These are phyloP conservation scores for Arbutus unedo DNA, from an alignment of 148 eudicot genomes.

Conservation along the genomic window DNA sequence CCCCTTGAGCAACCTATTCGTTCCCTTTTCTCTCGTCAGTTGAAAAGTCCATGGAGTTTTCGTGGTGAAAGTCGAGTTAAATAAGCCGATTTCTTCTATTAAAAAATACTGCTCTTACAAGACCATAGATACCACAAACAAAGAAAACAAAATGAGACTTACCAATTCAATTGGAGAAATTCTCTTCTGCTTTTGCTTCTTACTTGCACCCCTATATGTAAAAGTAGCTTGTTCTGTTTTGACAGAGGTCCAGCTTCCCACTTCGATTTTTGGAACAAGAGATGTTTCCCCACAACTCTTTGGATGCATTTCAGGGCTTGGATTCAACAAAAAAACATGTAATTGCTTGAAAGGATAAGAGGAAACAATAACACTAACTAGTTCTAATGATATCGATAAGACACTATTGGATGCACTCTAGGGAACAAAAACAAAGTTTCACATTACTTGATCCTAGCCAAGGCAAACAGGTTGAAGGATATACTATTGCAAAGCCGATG, in stretches of 20 bases:
- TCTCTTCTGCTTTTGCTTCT: constrained; percentile 37
- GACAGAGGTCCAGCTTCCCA: constrained; percentile 70
- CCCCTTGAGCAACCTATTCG: background rate
- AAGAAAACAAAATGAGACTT: constrained; percentile 11
- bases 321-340: constrained; percentile 3
- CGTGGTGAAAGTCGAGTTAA: background rate
- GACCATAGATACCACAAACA: background rate
- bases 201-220: constrained; percentile 21
- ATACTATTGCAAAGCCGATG: background rate
- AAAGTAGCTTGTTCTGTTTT: constrained; percentile 40
- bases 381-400: background rate
- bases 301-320: constrained; percentile 37
- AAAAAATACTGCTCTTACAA: background rate
- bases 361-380: constrained; percentile 3
- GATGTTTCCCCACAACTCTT: constrained; percentile 29
- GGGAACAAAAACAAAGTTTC: background rate
- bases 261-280: constrained; percentile 45
- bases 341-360: constrained; percentile 3
- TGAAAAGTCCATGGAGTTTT: background rate
- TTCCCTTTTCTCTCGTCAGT: background rate
- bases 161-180: constrained; percentile 37
- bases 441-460: constrained; percentile 1
- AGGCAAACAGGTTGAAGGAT: background rate
- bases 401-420: background rate
- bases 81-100: background rate